Percentiles rank a stretch among this genome's conserved stretches.
Evolutionary conservation across 2,329 filamentous ascomycete species (phyloP).

Genomic region (Boeremia lycopersici): DNA sequence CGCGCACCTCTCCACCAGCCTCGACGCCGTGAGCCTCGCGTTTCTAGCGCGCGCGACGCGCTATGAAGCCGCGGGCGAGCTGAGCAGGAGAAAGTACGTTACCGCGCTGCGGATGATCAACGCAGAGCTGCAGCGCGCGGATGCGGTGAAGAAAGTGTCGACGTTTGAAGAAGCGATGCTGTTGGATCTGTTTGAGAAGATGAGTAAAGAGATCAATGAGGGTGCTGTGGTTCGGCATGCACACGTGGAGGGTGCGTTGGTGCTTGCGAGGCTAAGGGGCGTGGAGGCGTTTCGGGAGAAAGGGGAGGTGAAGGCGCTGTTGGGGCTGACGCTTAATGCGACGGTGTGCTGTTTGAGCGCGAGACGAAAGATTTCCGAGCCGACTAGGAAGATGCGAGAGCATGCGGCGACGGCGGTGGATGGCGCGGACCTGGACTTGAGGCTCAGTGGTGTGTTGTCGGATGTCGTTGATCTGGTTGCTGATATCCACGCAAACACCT

Average conservation of each 20-base stretch:
- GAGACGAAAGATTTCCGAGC: constrained; percentile 23
- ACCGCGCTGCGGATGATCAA: constrained; percentile 31
- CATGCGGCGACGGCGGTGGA: background rate
- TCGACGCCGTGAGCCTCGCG: constrained; percentile 38
- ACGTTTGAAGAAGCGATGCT: constrained; percentile 32
- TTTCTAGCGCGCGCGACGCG: constrained; percentile 32
- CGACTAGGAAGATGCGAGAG: constrained; percentile 10
- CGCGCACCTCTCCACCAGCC: constrained; percentile 30
- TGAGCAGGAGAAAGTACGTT: constrained; percentile 32
- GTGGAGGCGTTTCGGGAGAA: constrained; percentile 24
- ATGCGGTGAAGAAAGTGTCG: constrained; percentile 17
- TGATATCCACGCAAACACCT: background rate
- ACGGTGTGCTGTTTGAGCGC: constrained; percentile 38
- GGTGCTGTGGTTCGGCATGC: constrained; percentile 18
- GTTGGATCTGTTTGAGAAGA: constrained; percentile 37
- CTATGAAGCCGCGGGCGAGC: constrained; percentile 22
- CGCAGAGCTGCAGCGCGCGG: constrained; percentile 21
- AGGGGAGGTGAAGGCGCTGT: constrained; percentile 22
- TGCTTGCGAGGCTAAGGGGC: constrained; percentile 31
- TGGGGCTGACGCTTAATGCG: constrained; percentile 33
- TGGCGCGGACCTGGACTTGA: background rate
- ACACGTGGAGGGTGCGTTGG: constrained; percentile 34
- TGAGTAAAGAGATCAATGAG: constrained; percentile 20
- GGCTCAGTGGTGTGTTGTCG: background rate
- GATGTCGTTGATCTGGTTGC: constrained; percentile 1